Percentiles rank a stretch among this genome's conserved stretches.
phyloP scores from a whole-genome alignment of 345 rosid species.

The Acer saccharum region DNA sequence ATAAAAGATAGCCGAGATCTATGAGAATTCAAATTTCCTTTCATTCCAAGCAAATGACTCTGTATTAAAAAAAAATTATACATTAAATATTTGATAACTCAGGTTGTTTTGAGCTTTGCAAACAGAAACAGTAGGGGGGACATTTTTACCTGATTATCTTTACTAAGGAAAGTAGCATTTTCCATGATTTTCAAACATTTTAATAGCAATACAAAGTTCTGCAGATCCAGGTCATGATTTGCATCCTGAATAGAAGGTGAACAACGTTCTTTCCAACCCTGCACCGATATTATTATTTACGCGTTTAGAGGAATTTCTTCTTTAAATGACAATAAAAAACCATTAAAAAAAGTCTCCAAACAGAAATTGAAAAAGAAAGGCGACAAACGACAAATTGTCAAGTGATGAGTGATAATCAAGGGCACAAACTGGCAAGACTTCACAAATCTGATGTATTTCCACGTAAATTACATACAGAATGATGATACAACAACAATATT shows the following conservation, averaged over 20 bases:
- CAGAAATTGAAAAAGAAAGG: conserved; percentile 7
- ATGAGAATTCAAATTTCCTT: conserved; percentile 42
- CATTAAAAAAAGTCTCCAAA: neutral
- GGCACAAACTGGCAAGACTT: neutral
- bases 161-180: conserved; percentile 88
- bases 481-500: neutral
- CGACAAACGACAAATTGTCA: neutral
- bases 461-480: neutral
- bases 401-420: neutral
- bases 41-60: conserved; percentile 89
- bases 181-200: conserved; percentile 96
- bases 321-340: neutral
- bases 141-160: conserved; percentile 74
- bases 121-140: neutral
- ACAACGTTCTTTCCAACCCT: conserved; percentile 45
- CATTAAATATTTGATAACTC: conserved; percentile 15
- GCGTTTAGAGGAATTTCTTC: conserved; percentile 9
- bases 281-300: conserved; percentile 26
- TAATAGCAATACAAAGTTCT: conserved; percentile 57
- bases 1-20: conserved; percentile 53
- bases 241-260: conserved; percentile 38
- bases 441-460: neutral
- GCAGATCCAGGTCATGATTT: conserved; percentile 44
- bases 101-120: neutral
- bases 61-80: conserved; percentile 25